Evolutionary conservation across 345 rosid species (phyloP), one percentile per base, ranked within the genome.

Genomic region (Citrus hindsii): DNA sequence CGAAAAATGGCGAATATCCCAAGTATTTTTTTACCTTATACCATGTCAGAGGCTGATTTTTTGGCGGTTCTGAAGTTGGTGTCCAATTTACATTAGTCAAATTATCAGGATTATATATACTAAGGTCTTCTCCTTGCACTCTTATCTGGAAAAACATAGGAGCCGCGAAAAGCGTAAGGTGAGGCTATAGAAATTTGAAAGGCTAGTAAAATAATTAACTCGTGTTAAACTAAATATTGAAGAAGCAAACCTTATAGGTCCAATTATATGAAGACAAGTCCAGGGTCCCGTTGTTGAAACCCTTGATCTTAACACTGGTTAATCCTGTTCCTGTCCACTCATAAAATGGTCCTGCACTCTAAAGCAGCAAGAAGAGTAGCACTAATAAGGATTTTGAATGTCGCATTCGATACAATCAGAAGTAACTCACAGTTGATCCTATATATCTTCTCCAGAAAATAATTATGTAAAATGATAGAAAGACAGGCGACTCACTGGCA

Each of bases 331-430:
- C 87, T 74, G 85, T 77, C 88, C 89, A 96, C 83, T 96, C 98
- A 77, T 96, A 94, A 83, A 79, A 86, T 33, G 94, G 75, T 75
- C 99, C 99, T 59, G 97, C 99, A 85, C 87, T 96, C 99, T 94
- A 85, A 79, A 81, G 71, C 76, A 86, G 69, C 51, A 82, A 56
- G n/a, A 65, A 61, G 58, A 70, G 4, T 28, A 56, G 69, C 48
- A 27, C 5, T 25, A 38, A 24, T 6, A 51, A 35, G 72, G 51
- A 28, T 62, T 70, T 67, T 25, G 35, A 59, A 69, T 32, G 67
- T 35, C 64, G 12, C 67, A 73, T 67, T 69, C 32, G 32, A 63
- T 25, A 76, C 24, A 62, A 32, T 42, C 58, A 30, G 22, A 4
- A 27, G 25, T 60, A 6, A 4, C 22, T 5, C 22, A 18, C 2